Evolutionary conservation across 2,329 filamentous ascomycete genomes (phyloP).

Genomic region (Paecilomyces sp.): DNA sequence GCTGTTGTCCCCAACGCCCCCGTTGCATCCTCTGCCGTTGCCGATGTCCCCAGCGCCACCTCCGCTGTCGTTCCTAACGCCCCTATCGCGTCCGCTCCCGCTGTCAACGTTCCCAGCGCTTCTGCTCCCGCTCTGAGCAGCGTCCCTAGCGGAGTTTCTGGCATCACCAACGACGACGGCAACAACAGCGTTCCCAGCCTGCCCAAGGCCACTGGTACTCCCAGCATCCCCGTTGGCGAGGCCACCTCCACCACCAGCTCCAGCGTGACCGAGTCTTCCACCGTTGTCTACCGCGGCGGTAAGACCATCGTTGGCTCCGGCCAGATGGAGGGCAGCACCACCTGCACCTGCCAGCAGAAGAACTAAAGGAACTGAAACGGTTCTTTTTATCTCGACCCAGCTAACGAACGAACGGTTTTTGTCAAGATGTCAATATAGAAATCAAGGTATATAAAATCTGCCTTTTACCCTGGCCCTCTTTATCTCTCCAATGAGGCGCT

Average conservation of each 20-base stretch:
- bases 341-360: not conserved
- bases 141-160: not conserved
- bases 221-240: conserved; percentile 8
- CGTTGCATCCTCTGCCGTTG: not conserved
- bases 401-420: not conserved
- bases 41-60: conserved; percentile 8
- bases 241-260: conserved; percentile 15
- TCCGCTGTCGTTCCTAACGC: conserved; percentile 4
- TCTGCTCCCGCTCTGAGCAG: not conserved
- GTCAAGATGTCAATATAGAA: not conserved
- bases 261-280: not conserved
- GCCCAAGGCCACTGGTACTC: not conserved
- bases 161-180: not conserved
- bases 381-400: not conserved
- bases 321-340: not conserved
- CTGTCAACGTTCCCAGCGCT: not conserved
- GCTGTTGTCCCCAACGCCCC: not conserved
- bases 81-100: not conserved
- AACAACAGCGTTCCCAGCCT: not conserved
- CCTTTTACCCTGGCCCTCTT: not conserved
- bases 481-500: not conserved
- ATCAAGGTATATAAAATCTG: not conserved
- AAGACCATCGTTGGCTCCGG: not conserved
- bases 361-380: not conserved
- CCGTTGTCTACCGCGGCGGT: not conserved